Percentiles rank a stretch among this genome's conserved stretches.
phyloP scores from a whole-genome alignment of 2,329 filamentous ascomycete genomes.

The Ascochyta lentis region DNA sequence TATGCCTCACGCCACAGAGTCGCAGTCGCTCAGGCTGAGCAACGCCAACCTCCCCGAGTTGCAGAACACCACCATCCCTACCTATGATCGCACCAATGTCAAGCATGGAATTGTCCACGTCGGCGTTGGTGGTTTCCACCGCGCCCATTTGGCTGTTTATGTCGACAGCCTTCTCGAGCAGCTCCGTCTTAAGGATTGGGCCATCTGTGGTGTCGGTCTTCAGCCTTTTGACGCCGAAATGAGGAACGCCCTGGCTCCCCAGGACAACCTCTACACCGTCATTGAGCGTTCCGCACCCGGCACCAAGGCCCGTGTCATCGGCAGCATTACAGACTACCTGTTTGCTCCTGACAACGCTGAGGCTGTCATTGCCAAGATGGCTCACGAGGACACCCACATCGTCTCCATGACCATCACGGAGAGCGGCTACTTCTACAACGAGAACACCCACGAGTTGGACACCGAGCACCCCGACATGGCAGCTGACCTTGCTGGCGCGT shows the following conservation, averaged over 20 bases:
- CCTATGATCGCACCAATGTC: conserved; percentile 31
- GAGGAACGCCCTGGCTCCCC: conserved; percentile 31
- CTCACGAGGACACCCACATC: conserved; percentile 38
- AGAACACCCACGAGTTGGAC: conserved; percentile 38
- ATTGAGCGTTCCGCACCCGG: conserved; percentile 35
- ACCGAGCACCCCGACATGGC: conserved; percentile 36
- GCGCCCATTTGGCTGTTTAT: conserved; percentile 37
- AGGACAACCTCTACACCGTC: conserved; percentile 40
- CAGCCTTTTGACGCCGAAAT: conserved; percentile 37
- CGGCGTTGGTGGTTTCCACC: conserved; percentile 39
- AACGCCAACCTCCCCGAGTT: conserved; percentile 29
- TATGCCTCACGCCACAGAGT: conserved; percentile 18
- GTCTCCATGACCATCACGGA: conserved; percentile 41
- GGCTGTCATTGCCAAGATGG: conserved; percentile 41
- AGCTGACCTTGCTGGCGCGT: conserved; percentile 30
- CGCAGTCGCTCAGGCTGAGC: conserved; percentile 25
- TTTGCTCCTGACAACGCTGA: conserved; percentile 38
- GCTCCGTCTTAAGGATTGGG: conserved; percentile 35
- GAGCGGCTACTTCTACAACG: conserved; percentile 40
- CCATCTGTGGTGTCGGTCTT: conserved; percentile 38
- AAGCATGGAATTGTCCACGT: conserved; percentile 42
- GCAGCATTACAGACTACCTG: conserved; percentile 38
- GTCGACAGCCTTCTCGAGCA: conserved; percentile 38
- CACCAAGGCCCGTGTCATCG: conserved; percentile 32
- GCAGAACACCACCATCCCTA: conserved; percentile 31